phyloP scores from a whole-genome alignment of 2,329 filamentous ascomycete genomes.

The Tolypocladium nubicola region DNA sequence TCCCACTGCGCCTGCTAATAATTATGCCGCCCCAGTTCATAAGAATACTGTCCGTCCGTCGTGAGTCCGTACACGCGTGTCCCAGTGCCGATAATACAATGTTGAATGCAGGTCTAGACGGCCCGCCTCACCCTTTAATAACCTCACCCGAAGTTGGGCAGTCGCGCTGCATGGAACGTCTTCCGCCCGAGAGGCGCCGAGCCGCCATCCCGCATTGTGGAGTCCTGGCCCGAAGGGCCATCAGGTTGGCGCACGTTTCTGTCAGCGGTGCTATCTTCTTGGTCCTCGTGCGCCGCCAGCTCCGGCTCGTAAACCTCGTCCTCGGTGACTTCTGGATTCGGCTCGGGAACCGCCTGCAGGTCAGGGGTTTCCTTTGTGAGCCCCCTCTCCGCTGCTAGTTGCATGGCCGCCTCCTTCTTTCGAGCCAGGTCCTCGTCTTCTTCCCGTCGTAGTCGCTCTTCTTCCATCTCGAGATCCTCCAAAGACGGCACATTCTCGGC shows the following conservation, averaged over 20 bases:
- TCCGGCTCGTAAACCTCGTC: constrained; percentile 16
- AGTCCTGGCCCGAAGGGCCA: background rate
- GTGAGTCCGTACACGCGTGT: background rate
- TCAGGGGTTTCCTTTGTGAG: constrained; percentile 19
- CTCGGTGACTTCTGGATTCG: constrained; percentile 18
- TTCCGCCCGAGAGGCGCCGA: background rate
- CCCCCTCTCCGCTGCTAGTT: constrained; percentile 39
- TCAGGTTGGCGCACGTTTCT: background rate
- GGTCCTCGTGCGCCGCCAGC: background rate
- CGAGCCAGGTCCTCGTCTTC: constrained; percentile 43
- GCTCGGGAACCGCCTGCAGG: constrained; percentile 5
- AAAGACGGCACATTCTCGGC: constrained; percentile 32
- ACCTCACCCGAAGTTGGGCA: constrained; percentile 42
- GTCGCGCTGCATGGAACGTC: constrained; percentile 46
- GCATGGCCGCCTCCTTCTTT: constrained; percentile 40
- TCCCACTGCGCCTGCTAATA: background rate
- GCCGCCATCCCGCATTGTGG: background rate
- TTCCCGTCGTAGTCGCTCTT: constrained; percentile 36
- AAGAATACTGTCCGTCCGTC: background rate
- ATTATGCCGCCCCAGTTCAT: background rate
- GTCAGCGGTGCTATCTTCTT: background rate
- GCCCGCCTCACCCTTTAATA: background rate
- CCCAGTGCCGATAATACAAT: constrained; percentile 1
- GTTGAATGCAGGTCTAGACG: background rate
- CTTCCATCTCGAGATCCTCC: constrained; percentile 42